Evolutionary conservation across 2,329 filamentous ascomycete species (phyloP), one percentile per base, ranked within the genome.

Genomic region (Calonectria pteridis): DNA sequence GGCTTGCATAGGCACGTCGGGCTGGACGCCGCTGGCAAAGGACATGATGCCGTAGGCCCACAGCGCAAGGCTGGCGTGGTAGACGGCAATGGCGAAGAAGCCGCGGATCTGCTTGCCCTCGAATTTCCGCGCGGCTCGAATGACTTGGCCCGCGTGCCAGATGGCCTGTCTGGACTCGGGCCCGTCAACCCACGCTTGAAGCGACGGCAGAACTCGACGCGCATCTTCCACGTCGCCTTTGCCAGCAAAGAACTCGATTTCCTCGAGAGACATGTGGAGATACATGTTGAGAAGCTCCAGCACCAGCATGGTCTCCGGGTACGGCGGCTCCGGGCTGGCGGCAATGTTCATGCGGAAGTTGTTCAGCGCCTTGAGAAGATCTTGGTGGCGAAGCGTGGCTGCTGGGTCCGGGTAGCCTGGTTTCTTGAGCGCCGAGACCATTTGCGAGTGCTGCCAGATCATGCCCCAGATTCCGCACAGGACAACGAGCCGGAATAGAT

Each of bases 41-140:
- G 71, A 75, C n/a, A 75, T 68, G 20, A 75, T 70, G 53, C 67
- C 68, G 50, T 75, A 75, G 9, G 73, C 71, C 73, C 73, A 75
- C 0, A 75, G 35, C 4, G 73, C 50, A 1, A 75, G 73, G 20
- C 67, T 73, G 14, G 73, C 73, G 37, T 75, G 73, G 53, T 75
- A 75, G 7, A 75, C 67, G 18, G 67, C 73, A 40, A 75, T 75
- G 4, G 73, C 66, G 28, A 67, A 75, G 63, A 75, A 75, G 11
- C 64, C 71, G 23, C 73, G 71, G 29, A 75, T 66, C 3, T 68
- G 71, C 5, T 50, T 67, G 18, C 43, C 31, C 5, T 35, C 55
- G 13, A 75, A 73, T 28, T 65, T 73, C 23, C 72, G 50, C 20
- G 73, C 71, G 14, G 71, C 67, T 20, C 73, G 67, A 6, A 75